Conservation (phyloP, 2,329 filamentous ascomycete genomes). For the Colletotrichum tropicicola region DNA sequence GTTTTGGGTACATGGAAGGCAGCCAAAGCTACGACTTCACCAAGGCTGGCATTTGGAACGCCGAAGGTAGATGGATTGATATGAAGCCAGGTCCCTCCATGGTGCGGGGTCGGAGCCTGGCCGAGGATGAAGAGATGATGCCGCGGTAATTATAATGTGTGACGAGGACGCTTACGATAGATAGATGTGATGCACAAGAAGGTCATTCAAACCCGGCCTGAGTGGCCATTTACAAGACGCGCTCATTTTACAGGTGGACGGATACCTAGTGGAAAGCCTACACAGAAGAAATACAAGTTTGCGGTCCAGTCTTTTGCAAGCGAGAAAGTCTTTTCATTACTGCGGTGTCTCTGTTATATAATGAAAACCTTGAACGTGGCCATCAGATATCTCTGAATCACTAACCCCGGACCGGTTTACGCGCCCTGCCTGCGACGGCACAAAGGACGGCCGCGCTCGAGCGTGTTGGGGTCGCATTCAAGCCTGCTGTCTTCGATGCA, state of each 20-base stretch:
- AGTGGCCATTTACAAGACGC: neutral
- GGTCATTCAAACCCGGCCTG: neutral
- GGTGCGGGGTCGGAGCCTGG: constrained; percentile 39
- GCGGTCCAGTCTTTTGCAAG: neutral
- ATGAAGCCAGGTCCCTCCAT: constrained; percentile 71
- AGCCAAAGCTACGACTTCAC: constrained; percentile 75
- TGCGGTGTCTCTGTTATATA: constrained; percentile 1
- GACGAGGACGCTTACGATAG: neutral
- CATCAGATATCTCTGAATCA: too few species aligned
- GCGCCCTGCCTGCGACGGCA: constrained; percentile 35
- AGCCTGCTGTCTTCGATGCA: constrained; percentile 39
- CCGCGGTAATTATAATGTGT: constrained; percentile 27
- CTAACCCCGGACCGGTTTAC: neutral
- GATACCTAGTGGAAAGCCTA: neutral
- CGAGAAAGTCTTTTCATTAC: constrained; percentile 4
- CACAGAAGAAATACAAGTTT: neutral
- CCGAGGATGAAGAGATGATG: constrained; percentile 33
- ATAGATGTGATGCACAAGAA: neutral
- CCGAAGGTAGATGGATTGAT: constrained; percentile 69
- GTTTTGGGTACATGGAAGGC: constrained; percentile 79
- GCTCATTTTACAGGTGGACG: neutral
- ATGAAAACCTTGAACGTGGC: too few species aligned
- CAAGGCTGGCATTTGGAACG: constrained; percentile 76
- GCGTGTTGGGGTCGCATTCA: constrained; percentile 36
- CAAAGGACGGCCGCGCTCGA: constrained; percentile 39